These are phyloP conservation scores for Pharus latifolius DNA, from an alignment of 176 grass and related monocot genomes.

Conservation along the genomic window DNA sequence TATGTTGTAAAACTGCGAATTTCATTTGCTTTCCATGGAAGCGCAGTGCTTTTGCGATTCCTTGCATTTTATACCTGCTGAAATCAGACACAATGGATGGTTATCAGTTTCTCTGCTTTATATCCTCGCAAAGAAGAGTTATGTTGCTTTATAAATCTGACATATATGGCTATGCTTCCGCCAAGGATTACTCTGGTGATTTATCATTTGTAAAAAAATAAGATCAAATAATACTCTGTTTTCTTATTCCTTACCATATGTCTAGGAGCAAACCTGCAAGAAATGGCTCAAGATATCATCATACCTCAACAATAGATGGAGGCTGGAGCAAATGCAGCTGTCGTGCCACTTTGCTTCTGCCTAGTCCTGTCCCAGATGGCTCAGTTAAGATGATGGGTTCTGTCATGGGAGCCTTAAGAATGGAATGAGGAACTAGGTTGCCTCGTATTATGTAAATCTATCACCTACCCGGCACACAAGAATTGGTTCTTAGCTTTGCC, in stretches of 20 bases:
- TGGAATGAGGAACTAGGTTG: background rate
- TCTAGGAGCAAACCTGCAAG: background rate
- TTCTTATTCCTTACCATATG: too few species aligned
- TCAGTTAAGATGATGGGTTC: background rate
- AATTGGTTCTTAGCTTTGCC: constrained; percentile 20
- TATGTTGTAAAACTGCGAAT: constrained; percentile 55
- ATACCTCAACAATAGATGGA: constrained; percentile 1
- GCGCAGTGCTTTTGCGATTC: constrained; percentile 46
- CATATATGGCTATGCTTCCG: background rate
- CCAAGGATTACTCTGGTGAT: background rate
- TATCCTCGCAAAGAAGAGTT: too few species aligned
- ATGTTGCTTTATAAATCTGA: background rate
- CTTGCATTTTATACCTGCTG: constrained; percentile 52
- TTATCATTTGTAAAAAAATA: background rate
- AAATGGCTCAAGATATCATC: background rate
- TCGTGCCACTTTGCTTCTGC: background rate
- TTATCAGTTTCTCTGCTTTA: background rate
- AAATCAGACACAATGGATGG: background rate
- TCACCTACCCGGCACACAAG: constrained; percentile 15
- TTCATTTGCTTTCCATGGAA: constrained; percentile 56
- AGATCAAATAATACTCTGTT: too few species aligned
- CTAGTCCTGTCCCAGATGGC: background rate
- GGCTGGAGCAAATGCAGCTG: background rate
- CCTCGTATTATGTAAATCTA: constrained; percentile 12
- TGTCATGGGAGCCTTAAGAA: background rate